phyloP scores from a whole-genome alignment of 345 rosid species.

The Populus simonii region DNA sequence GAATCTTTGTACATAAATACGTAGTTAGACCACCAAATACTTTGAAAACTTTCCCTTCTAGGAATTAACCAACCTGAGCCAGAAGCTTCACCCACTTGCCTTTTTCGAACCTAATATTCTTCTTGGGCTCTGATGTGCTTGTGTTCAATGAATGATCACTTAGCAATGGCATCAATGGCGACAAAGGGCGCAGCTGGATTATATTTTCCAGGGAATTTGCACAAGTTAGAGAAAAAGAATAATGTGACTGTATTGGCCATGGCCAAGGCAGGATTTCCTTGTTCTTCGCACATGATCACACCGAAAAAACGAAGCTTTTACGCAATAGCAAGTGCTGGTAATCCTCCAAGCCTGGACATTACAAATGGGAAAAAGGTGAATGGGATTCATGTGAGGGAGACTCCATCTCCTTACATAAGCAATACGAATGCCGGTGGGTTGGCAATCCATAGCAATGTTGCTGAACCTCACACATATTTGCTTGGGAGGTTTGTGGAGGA shows the following conservation, averaged over 20 bases:
- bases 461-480: conserved; percentile 26
- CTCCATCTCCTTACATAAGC: neutral
- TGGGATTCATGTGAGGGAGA: conserved; percentile 19
- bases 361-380: conserved; percentile 33
- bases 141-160: neutral
- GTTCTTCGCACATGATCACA: neutral
- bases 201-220: neutral
- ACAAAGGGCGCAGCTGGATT: conserved; percentile 4
- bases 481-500: conserved; percentile 21
- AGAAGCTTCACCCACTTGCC: neutral
- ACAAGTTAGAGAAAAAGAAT: conserved; percentile 1
- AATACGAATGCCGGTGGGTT: conserved; percentile 5
- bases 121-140: neutral
- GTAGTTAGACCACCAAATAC: conserved; percentile 29
- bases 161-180: conserved; percentile 23
- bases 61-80: neutral
- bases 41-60: neutral
- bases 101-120: neutral
- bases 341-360: conserved; percentile 14
- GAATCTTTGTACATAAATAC: neutral
- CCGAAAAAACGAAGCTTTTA: neutral
- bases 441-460: conserved; percentile 1
- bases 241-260: neutral
- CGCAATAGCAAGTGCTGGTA: conserved; percentile 13
- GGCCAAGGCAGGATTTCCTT: conserved; percentile 10